Base-by-base conservation (phyloP, 1,139 yeast genomes). In the Taphrina betulina region DNA sequence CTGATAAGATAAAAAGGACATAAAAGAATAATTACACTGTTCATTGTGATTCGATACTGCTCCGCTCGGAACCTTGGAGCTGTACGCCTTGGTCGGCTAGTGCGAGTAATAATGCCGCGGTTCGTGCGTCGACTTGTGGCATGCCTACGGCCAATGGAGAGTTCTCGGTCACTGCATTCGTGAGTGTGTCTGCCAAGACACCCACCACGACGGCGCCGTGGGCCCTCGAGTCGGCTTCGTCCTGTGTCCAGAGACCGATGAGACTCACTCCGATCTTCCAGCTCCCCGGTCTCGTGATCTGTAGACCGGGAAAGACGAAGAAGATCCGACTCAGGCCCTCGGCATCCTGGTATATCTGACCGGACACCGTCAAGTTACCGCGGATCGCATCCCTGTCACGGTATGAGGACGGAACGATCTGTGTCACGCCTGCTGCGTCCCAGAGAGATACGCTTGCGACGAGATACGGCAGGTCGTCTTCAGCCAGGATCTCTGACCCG, bases 381-480 rank as follows among this genome's bases (percentile, higher is more conserved):
- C 2, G n/a, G 23, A n/a, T 20, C 3, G 33, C 8, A 12, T 7
- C 10, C 7, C 10, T 7, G 10, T 7, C 10, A 7, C 31, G 7
- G 10, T 12, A 7, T 12, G 31, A 7, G 10, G 31, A 7, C 8
- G 34, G 31, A 14, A 45, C 16, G 29, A 34, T 20, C 17, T 34
- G 38, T 26, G 16, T 12, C 17, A 14, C n/a, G 2, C 44, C 44
- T 24, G 16, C 26, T n/a, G 54, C 7, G 10, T 33, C 36, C 44
- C 53, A 37, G 14, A 48, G 35, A 3, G 53, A 48, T 5, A 48
- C 44, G 7, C 16, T 26, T 10, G 41, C 37, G 12, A 31, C 5
- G 34, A 50, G 54, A 24, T 40, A 24, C n/a, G 54, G 45, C 46
- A 50, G 31, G 24, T 50, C 46, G 12, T 38, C 46, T 17, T 38